Percentiles rank a stretch among this genome's conserved stretches.
phyloP scores from a whole-genome alignment of 2,329 filamentous ascomycete genomes.

The Hortaea sp. region DNA sequence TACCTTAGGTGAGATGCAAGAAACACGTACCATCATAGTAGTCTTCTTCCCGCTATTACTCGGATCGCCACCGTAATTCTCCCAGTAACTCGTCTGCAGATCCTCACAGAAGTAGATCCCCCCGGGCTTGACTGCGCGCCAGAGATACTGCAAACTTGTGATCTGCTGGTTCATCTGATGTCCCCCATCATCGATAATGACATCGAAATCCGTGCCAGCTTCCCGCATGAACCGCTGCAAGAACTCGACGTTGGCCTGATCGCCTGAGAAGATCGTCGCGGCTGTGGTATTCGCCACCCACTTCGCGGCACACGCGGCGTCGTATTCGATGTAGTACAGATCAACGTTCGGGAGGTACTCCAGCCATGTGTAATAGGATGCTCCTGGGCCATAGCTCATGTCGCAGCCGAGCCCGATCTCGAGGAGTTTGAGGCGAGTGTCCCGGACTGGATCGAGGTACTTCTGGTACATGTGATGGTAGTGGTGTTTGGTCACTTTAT shows the following conservation, averaged over 20 bases:
- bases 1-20: background rate
- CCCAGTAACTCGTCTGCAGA: constrained; percentile 17
- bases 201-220: constrained; percentile 28
- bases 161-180: constrained; percentile 32
- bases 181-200: constrained; percentile 34
- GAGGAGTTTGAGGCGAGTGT: constrained; percentile 24
- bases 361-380: constrained; percentile 32
- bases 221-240: constrained; percentile 27
- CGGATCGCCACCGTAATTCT: constrained; percentile 15
- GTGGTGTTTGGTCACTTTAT: constrained; percentile 23
- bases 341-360: constrained; percentile 32
- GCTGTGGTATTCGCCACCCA: constrained; percentile 27
- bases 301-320: constrained; percentile 27
- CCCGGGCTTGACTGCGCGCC: constrained; percentile 28
- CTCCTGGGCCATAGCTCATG: constrained; percentile 26
- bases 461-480: constrained; percentile 35
- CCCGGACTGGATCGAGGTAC: constrained; percentile 25
- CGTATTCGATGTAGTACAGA: constrained; percentile 34
- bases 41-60: constrained; percentile 7
- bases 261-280: constrained; percentile 31
- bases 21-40: constrained; percentile 12
- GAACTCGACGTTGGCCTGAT: constrained; percentile 30
- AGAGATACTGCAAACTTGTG: constrained; percentile 27
- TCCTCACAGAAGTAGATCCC: constrained; percentile 21
- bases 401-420: constrained; percentile 19